phyloP scores from a whole-genome alignment of 495 filamentous ascomycete genomes.

The Aspergillus ostianus region DNA sequence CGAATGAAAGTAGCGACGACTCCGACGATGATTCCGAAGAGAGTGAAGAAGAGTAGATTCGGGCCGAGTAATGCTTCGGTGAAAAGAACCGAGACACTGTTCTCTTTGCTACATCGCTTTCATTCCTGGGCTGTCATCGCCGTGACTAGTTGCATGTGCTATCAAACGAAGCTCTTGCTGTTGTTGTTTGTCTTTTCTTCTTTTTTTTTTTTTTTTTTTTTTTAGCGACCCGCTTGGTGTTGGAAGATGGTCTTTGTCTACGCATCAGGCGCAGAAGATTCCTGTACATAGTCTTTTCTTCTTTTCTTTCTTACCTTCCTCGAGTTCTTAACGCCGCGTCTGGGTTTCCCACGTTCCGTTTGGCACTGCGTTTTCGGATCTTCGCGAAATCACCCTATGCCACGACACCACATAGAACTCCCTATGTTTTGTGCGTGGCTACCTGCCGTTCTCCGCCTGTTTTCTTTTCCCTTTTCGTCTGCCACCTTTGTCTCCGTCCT shows the following conservation, averaged over 20 bases:
- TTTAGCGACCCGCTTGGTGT: conserved; percentile 14
- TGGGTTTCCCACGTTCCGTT: conserved; percentile 5
- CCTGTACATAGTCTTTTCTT: conserved; percentile 16
- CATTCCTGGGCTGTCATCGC: conserved; percentile 19
- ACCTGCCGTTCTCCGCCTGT: background rate
- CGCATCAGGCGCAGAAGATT: conserved; percentile 5
- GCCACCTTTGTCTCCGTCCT: background rate
- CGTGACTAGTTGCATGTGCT: conserved; percentile 1
- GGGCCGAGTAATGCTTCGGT: background rate
- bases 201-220: conserved; percentile 9
- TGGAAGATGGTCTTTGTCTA: conserved; percentile 10
- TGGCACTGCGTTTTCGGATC: background rate
- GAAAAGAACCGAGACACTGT: background rate
- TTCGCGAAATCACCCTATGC: background rate
- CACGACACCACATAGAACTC: background rate
- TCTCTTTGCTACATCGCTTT: conserved; percentile 1
- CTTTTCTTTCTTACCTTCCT: background rate
- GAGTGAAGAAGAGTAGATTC: conserved; percentile 52
- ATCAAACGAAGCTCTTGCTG: background rate
- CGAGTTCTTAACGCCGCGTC: conserved; percentile 9
- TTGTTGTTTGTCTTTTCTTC: conserved; percentile 1
- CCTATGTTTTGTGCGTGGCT: background rate
- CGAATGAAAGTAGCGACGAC: conserved; percentile 49
- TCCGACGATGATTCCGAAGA: conserved; percentile 55
- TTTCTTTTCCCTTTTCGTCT: background rate